These are phyloP conservation scores for Candida lessepsii DNA, from an alignment of 805 yeast species.

Conservation along the genomic window DNA sequence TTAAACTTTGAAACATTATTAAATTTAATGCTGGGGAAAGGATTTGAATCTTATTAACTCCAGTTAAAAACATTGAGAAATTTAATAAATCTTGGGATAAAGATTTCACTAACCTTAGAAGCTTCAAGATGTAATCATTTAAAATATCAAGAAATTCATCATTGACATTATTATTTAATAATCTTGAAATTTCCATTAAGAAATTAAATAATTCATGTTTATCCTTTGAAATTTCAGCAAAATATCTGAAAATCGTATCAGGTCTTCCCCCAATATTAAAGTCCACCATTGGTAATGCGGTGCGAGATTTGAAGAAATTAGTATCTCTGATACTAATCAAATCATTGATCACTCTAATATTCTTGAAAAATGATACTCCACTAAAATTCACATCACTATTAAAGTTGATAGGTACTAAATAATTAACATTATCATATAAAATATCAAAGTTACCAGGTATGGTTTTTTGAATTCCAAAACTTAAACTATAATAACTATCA, in stretches of 20 bases:
- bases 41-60: conserved; percentile 15
- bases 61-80: conserved; percentile 28
- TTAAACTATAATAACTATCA: conserved; percentile 31
- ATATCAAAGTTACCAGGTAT: conserved; percentile 6
- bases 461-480: conserved; percentile 31
- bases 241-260: conserved; percentile 15
- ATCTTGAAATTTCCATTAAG: conserved; percentile 29
- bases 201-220: conserved; percentile 38
- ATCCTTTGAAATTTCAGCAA: conserved; percentile 28
- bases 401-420: conserved; percentile 18
- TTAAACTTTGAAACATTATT: conserved; percentile 32
- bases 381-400: conserved; percentile 5
- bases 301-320: conserved; percentile 1
- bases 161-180: conserved; percentile 15
- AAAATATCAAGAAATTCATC: conserved; percentile 21
- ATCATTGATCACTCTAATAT: conserved; percentile 14
- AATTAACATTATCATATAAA: conserved; percentile 15
- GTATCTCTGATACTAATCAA: conserved; percentile 18
- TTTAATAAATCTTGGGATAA: conserved; percentile 26
- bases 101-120: conserved; percentile 38
- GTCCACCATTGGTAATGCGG: conserved; percentile 16
- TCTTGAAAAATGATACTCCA: conserved; percentile 16
- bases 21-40: conserved; percentile 32
- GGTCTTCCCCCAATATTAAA: conserved; percentile 4
- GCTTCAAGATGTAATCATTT: conserved; percentile 39